phyloP scores from a whole-genome alignment of 1,284 basidiomycete genomes.

The Caloboletus firmus region DNA sequence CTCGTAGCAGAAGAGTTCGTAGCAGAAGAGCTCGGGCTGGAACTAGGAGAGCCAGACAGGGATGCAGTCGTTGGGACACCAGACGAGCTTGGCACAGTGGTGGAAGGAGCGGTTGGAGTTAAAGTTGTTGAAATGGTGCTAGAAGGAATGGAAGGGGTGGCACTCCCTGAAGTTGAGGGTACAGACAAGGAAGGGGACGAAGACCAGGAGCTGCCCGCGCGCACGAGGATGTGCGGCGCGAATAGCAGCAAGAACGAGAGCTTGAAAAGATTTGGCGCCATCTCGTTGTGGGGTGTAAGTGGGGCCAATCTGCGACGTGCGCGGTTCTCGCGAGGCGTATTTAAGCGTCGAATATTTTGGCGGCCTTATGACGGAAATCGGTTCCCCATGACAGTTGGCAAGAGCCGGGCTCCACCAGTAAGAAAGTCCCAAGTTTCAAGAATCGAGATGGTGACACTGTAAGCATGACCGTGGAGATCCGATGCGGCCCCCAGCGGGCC shows the following conservation, averaged over 20 bases:
- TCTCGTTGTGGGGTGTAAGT: slow-evolving; percentile 5
- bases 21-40: slow-evolving; percentile 1
- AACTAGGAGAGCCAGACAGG: background rate
- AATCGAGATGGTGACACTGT: too few relatives aligned
- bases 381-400: background rate
- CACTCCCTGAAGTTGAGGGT: slow-evolving; percentile 1
- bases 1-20: slow-evolving; percentile 6
- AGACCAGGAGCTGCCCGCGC: background rate
- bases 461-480: too few relatives aligned
- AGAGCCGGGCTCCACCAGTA: too few relatives aligned
- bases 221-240: slow-evolving; percentile 12
- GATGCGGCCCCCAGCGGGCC: too few relatives aligned
- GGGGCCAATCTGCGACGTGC: background rate
- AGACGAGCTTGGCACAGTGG: background rate
- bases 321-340: background rate
- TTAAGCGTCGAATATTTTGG: slow-evolving; percentile 5
- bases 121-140: background rate
- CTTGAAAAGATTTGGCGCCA: slow-evolving; percentile 14
- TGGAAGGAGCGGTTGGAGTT: slow-evolving; percentile 7
- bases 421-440: too few relatives aligned
- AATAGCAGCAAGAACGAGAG: slow-evolving; percentile 21
- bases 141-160: background rate
- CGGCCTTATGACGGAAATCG: background rate
- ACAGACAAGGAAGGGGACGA: background rate
- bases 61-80: background rate